Conservation (phyloP, 768 basidiomycete species). For the Suillus fuscotomentosus region DNA sequence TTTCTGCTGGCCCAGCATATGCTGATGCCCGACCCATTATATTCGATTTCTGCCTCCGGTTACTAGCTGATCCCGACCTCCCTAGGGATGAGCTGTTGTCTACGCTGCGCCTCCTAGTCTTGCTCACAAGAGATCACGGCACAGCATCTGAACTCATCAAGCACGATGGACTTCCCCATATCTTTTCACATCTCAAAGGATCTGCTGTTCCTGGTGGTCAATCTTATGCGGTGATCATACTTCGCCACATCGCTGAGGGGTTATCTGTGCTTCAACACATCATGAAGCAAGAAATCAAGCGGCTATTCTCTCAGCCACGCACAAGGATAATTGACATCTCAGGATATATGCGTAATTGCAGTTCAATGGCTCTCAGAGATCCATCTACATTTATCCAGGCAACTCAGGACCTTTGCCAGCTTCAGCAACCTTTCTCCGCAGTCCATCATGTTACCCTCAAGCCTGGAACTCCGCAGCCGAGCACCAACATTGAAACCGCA, state of each 20-base stretch:
- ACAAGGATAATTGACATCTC: constrained; percentile 65
- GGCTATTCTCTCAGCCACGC: constrained; percentile 75
- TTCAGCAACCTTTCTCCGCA: constrained; percentile 62
- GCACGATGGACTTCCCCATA: constrained; percentile 54
- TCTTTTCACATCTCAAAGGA: constrained; percentile 68
- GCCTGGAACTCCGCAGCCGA: constrained; percentile 25
- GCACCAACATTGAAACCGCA: constrained; percentile 9
- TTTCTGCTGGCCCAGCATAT: constrained; percentile 61
- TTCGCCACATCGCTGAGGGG: constrained; percentile 93
- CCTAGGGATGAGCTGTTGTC: constrained; percentile 83
- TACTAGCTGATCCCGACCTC: constrained; percentile 63
- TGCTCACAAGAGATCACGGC: constrained; percentile 73
- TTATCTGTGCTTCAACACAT: constrained; percentile 55
- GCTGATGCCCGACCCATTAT: constrained; percentile 60
- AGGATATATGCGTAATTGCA: constrained; percentile 74
- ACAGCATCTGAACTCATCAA: constrained; percentile 68
- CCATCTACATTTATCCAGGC: constrained; percentile 72
- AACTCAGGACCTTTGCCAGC: constrained; percentile 66
- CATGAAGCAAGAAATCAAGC: constrained; percentile 82
- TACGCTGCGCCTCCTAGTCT: constrained; percentile 76
- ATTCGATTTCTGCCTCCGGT: constrained; percentile 73
- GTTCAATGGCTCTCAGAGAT: constrained; percentile 80
- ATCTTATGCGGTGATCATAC: constrained; percentile 80
- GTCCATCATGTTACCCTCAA: constrained; percentile 61
- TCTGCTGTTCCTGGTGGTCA: constrained; percentile 65